phyloP scores from a whole-genome alignment of 179 eudicot species.

The Camellia oleifera region DNA sequence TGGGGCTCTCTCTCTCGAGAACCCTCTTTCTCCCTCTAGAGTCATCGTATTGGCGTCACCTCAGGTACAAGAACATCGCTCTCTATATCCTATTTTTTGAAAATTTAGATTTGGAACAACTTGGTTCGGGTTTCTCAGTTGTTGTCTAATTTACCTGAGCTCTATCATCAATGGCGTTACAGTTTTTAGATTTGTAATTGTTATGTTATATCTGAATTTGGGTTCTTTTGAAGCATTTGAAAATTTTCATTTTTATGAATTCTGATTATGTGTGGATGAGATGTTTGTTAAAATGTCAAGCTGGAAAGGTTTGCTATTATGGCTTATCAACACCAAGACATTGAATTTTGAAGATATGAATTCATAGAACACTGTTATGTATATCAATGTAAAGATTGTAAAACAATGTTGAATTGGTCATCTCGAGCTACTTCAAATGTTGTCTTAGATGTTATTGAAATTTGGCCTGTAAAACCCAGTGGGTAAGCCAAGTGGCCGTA shows the following conservation, averaged over 20 bases:
- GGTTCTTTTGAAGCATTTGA: not conserved
- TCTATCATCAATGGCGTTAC: not conserved
- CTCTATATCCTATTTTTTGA: not conserved
- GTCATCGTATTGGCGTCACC: not conserved
- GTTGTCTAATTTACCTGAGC: not conserved
- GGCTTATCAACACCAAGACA: not conserved
- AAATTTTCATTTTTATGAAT: not conserved
- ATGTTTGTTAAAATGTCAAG: constrained; percentile 8
- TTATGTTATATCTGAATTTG: not conserved
- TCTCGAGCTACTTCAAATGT: not conserved
- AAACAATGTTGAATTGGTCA: not conserved
- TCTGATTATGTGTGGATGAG: not conserved
- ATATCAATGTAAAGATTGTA: not conserved
- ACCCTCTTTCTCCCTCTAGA: not conserved
- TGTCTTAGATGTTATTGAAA: not conserved
- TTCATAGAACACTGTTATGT: not conserved
- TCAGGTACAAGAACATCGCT: not conserved
- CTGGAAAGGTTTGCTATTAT: not conserved
- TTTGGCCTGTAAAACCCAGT: too few relatives aligned
- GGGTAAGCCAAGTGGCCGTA: too few relatives aligned
- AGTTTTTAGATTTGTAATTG: not conserved
- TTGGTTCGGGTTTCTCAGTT: not conserved
- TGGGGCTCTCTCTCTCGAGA: too few relatives aligned
- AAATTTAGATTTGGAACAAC: not conserved
- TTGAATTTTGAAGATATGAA: not conserved